These are phyloP conservation scores for Ophiostoma himal-ulmi DNA, from an alignment of 2,329 filamentous ascomycete genomes.

Conservation along the genomic window DNA sequence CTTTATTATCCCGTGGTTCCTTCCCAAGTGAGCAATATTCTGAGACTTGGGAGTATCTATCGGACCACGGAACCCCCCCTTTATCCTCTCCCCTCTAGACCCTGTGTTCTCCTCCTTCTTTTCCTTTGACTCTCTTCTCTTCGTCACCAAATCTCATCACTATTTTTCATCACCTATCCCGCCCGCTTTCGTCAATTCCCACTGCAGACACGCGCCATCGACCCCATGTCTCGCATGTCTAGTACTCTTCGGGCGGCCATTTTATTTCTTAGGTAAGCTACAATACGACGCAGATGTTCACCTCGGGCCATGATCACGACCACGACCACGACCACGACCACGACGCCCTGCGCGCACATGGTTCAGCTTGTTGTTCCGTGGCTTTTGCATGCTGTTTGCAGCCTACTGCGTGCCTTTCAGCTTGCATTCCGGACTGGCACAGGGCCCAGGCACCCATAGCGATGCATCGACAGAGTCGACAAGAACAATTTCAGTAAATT, in stretches of 20 bases:
- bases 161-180: slow-evolving; percentile 8
- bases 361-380: too few relatives aligned
- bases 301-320: background rate
- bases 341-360: too few relatives aligned
- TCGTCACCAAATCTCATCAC: background rate
- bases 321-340: too few relatives aligned
- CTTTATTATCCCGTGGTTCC: background rate
- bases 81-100: background rate
- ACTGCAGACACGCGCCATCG: background rate
- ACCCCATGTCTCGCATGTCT: slow-evolving; percentile 4
- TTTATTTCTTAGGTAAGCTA: slow-evolving; percentile 3
- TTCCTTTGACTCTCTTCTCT: background rate
- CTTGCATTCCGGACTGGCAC: too few relatives aligned
- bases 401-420: too few relatives aligned
- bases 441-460: too few relatives aligned
- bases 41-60: background rate
- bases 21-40: background rate
- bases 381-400: too few relatives aligned
- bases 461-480: too few relatives aligned
- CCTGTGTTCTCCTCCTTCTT: background rate
- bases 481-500: background rate
- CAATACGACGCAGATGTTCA: background rate
- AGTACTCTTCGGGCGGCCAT: slow-evolving; percentile 5
- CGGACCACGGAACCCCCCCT: background rate
- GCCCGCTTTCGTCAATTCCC: background rate